Evolutionary conservation across 2,329 filamentous ascomycete species (phyloP).

Genomic region (Aspergillus unguis): DNA sequence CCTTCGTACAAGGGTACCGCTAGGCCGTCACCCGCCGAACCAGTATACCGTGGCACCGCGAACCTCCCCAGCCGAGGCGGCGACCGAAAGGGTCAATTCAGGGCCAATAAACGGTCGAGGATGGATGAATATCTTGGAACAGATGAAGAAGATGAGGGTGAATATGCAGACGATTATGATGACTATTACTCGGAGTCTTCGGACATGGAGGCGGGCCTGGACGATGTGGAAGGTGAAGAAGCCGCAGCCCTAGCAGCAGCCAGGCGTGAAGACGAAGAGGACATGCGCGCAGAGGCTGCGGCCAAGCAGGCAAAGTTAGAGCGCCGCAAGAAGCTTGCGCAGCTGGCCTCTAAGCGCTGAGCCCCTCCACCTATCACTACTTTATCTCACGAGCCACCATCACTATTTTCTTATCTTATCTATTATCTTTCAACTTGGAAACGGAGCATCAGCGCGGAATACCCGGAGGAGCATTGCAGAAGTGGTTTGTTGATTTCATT

Average conservation of each 20-base stretch:
- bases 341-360: conserved; percentile 36
- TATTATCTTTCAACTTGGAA: conserved; percentile 8
- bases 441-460: conserved; percentile 29
- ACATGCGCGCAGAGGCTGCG: conserved; percentile 41
- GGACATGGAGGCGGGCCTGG: conserved; percentile 51
- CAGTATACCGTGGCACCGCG: conserved; percentile 43
- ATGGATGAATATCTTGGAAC: conserved; percentile 46
- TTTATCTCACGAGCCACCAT: not conserved
- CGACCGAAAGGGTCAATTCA: conserved; percentile 27
- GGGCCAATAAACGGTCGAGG: conserved; percentile 25
- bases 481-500: conserved; percentile 11
- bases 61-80: conserved; percentile 31
- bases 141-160: conserved; percentile 48
- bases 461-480: conserved; percentile 24
- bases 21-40: conserved; percentile 25
- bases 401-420: conserved; percentile 1
- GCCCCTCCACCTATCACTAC: conserved; percentile 12
- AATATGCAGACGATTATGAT: conserved; percentile 38
- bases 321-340: conserved; percentile 41
- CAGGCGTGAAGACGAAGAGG: conserved; percentile 47
- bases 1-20: conserved; percentile 40
- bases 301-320: conserved; percentile 48
- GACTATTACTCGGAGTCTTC: conserved; percentile 47
- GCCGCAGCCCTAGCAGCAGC: conserved; percentile 39
- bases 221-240: conserved; percentile 48